Percentiles rank a stretch among this genome's conserved stretches.
Conservation (phyloP, 78 protist species). For the Dictyostelium brefeldianum region DNA sequence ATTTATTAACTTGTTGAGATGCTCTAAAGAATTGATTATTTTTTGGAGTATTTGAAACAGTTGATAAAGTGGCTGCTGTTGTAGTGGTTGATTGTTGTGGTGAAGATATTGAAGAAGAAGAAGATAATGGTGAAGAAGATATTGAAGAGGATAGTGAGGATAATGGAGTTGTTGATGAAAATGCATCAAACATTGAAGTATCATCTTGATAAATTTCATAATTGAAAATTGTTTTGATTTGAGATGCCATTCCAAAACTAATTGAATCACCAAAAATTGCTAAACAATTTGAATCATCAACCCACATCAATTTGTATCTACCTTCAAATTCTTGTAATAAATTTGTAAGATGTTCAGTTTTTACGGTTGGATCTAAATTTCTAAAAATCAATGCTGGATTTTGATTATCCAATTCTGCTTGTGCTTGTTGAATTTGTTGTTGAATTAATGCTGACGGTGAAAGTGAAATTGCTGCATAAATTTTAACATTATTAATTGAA, state of each 20-base stretch:
- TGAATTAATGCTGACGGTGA: not conserved
- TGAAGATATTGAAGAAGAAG: not conserved
- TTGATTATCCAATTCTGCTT: slow-evolving; percentile 1
- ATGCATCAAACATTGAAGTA: slow-evolving; percentile 10
- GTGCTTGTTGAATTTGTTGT: not conserved
- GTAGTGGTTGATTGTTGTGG: not conserved
- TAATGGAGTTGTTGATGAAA: not conserved
- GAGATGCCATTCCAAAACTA: not conserved
- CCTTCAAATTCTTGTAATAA: slow-evolving; percentile 55
- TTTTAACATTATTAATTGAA: slow-evolving; percentile 28
- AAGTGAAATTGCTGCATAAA: slow-evolving; percentile 61
- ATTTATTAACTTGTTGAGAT: slow-evolving; percentile 38
- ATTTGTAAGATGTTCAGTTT: slow-evolving; percentile 58
- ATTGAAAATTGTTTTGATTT: slow-evolving; percentile 47
- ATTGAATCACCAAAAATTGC: slow-evolving; percentile 43
- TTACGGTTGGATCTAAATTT: slow-evolving; percentile 30
- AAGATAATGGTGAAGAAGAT: not conserved
- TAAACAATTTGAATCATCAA: slow-evolving; percentile 44
- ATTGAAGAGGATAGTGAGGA: not conserved
- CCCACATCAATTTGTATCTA: slow-evolving; percentile 54
- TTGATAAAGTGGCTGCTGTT: not conserved
- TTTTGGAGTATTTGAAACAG: not conserved
- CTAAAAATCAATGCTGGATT: slow-evolving; percentile 25
- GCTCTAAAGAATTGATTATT: slow-evolving; percentile 20
- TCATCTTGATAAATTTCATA: slow-evolving; percentile 40